Evolutionary conservation across 768 basidiomycete genomes (phyloP).

Genomic region (Pholiota microspora): DNA sequence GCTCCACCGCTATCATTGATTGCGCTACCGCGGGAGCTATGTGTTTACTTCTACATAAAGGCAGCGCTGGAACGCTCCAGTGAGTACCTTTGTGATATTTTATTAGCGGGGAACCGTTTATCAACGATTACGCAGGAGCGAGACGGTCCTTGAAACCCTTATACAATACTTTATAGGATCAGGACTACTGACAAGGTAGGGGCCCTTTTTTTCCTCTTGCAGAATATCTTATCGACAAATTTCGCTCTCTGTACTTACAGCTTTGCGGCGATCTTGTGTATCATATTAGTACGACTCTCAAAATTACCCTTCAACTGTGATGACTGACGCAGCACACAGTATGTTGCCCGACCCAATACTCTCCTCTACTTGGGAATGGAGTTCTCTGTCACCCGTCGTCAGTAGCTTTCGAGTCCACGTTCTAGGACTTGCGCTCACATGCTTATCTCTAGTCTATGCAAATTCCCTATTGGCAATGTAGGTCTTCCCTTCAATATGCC

Average conservation of each 20-base stretch:
- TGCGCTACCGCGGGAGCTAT: slow-evolving; percentile 28
- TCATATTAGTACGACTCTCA: slow-evolving; percentile 23
- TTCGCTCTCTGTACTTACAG: slow-evolving; percentile 12
- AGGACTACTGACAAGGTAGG: slow-evolving; percentile 29
- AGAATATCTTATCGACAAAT: neutral
- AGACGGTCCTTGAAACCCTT: slow-evolving; percentile 25
- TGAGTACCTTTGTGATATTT: neutral
- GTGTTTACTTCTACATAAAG: slow-evolving; percentile 30
- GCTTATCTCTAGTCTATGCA: slow-evolving; percentile 21
- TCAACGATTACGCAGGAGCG: slow-evolving; percentile 16
- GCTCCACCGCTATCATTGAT: slow-evolving; percentile 27
- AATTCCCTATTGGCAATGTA: slow-evolving; percentile 23
- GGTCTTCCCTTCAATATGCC: neutral
- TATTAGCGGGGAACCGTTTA: neutral
- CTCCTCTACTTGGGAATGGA: slow-evolving; percentile 29
- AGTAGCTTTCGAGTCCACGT: slow-evolving; percentile 9
- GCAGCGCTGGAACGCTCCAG: slow-evolving; percentile 21
- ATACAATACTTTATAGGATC: slow-evolving; percentile 31
- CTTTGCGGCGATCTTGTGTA: slow-evolving; percentile 27
- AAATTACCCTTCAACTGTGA: neutral
- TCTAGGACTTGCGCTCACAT: neutral
- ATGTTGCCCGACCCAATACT: slow-evolving; percentile 26
- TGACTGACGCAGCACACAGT: too few relatives aligned
- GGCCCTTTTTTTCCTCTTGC: neutral
- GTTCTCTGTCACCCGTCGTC: slow-evolving; percentile 29